phyloP scores from a whole-genome alignment of 2,329 filamentous ascomycete genomes.

The Metarhizium humberi region DNA sequence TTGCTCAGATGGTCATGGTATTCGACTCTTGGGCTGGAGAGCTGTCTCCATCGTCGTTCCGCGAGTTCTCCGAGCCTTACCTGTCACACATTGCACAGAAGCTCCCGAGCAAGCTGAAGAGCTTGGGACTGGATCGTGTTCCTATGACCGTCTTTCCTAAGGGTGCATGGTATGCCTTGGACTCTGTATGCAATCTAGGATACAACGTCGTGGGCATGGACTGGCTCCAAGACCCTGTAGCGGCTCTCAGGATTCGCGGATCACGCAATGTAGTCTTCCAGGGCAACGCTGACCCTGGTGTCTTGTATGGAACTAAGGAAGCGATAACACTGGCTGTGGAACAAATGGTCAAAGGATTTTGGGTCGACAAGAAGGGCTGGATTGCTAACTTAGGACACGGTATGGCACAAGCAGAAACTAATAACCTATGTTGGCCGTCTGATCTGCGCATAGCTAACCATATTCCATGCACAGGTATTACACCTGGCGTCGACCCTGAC shows the following conservation, averaged over 20 bases:
- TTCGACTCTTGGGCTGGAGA: constrained; percentile 99
- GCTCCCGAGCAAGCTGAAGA: constrained; percentile 63
- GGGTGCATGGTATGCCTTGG: constrained; percentile 90
- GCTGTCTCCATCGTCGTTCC: constrained; percentile 75
- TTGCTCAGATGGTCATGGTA: constrained; percentile 71
- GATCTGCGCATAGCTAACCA: background rate
- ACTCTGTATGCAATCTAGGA: constrained; percentile 75
- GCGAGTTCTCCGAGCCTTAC: constrained; percentile 78
- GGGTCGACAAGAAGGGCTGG: constrained; percentile 76
- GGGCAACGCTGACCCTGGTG: constrained; percentile 90
- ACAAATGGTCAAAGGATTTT: constrained; percentile 81
- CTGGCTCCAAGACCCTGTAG: constrained; percentile 84
- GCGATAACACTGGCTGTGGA: constrained; percentile 76
- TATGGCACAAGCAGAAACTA: constrained; percentile 19
- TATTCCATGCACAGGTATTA: constrained; percentile 55
- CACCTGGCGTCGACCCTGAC: constrained; percentile 88
- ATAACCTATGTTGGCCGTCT: constrained; percentile 6
- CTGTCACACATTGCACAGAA: constrained; percentile 74
- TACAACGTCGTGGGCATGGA: constrained; percentile 94
- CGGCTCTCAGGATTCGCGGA: constrained; percentile 72
- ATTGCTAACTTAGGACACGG: constrained; percentile 96
- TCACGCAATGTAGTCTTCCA: constrained; percentile 71
- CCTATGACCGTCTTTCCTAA: constrained; percentile 99
- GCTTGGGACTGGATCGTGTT: constrained; percentile 68
- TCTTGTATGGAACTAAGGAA: constrained; percentile 76